A percentile compares a stretch with the other conserved stretches of the same genome.
These are phyloP conservation scores for Hymenoscyphus albidus DNA, from an alignment of 2,329 filamentous ascomycete species.

Conservation along the genomic window DNA sequence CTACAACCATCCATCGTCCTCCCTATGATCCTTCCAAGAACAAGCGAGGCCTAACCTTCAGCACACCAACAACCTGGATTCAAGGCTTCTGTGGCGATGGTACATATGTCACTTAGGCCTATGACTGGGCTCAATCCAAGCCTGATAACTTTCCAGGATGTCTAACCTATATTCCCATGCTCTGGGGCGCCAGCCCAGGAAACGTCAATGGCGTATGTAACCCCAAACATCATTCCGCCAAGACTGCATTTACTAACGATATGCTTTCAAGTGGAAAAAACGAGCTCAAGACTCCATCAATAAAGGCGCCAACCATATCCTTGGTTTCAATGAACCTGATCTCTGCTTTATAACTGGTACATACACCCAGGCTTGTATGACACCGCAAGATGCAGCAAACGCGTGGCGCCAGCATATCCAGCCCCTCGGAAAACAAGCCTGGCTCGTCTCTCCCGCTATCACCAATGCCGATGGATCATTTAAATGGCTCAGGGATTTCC, in stretches of 20 bases:
- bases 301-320: conserved; percentile 6
- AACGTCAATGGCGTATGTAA: conserved; percentile 3
- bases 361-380: conserved; percentile 5
- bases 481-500: conserved; percentile 40
- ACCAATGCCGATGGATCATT: conserved; percentile 40
- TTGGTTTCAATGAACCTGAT: conserved; percentile 12
- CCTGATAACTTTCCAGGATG: conserved; percentile 3
- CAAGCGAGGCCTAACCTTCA: conserved; percentile 14
- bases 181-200: conserved; percentile 5
- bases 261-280: background rate
- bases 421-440: conserved; percentile 39
- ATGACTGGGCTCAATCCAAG: conserved; percentile 9
- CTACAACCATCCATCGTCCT: background rate
- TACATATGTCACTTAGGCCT: conserved; percentile 10
- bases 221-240: background rate
- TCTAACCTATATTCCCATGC: conserved; percentile 11
- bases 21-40: background rate
- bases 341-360: background rate
- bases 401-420: conserved; percentile 40
- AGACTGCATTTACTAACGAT: background rate
- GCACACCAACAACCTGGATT: conserved; percentile 7
- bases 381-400: conserved; percentile 31
- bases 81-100: conserved; percentile 3
- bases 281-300: conserved; percentile 4
- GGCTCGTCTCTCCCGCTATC: conserved; percentile 42